Base-by-base conservation (phyloP, 352 stramenopile species). In the Salisapilia sapeloensis region DNA sequence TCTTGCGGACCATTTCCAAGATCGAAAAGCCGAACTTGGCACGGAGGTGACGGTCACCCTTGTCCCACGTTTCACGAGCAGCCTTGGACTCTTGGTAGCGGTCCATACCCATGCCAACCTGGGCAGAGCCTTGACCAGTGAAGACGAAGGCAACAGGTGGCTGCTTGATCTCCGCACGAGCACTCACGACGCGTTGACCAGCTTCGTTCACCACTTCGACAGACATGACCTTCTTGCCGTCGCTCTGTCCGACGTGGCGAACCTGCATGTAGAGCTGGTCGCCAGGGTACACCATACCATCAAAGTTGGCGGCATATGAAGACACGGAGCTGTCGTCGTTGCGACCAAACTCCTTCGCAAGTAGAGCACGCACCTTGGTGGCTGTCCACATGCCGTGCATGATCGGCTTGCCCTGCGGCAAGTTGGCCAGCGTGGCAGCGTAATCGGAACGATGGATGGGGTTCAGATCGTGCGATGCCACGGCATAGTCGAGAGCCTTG, bases 321-420 rank as follows among this genome's bases (percentile, higher is more conserved):
- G 63, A 46, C 0, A 92, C 57, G 37, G 80, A 77, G 32, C 56
- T 66, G 46, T 86, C 74, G 9, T 80, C 29, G 1, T 50, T 48
- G 6, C 35, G 27, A 9, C 56, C 59, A 24, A 86, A 74, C 17
- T 53, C 46, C 25, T 63, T 41, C 8, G 72, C 57, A 9, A 80
- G 46, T 30, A 86, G 36, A n/a, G 62, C 51, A 12, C 72, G 75
- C 8, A 83, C 70, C 42, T 87, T 90, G n/a, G 60, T 80, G 2
- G 70, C 72, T 15, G 65, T 85, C 78, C 78, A 92, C 62, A 92
- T 56, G 17, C 78, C 78, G 38, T 92, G 75, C 66, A 90, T 87
- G 46, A 92, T 87, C 6, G 78, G 66, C 42, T 67, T 62, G 13
- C 62, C 64, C 10, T 63, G 46, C 11, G 78, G 75, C 30, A 92